Evolutionary conservation across 805 yeast species (phyloP).

Genomic region (Lachancea sp.): DNA sequence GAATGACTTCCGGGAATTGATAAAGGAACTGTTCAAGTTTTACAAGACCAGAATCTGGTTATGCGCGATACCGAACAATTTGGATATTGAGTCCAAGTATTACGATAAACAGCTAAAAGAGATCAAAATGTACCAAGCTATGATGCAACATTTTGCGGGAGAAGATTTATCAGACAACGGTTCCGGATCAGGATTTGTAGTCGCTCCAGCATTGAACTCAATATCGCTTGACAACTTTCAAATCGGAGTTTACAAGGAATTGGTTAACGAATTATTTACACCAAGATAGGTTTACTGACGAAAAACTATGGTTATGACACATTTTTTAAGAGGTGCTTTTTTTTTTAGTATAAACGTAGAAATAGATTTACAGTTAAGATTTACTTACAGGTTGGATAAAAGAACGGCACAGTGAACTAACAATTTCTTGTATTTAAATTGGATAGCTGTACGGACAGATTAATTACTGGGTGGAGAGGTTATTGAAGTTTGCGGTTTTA

Average conservation of each 20-base stretch:
- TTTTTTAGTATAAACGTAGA: not conserved
- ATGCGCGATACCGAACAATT: constrained; percentile 54
- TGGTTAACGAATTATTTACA: constrained; percentile 26
- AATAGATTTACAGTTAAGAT: too few relatives aligned
- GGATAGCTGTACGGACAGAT: too few relatives aligned
- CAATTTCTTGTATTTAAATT: too few relatives aligned
- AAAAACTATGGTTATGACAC: constrained; percentile 2
- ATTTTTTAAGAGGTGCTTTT: not conserved
- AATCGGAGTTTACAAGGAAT: constrained; percentile 33
- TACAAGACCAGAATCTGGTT: constrained; percentile 80
- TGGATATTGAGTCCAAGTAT: constrained; percentile 28
- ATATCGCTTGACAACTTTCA: constrained; percentile 33
- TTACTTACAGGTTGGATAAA: too few relatives aligned
- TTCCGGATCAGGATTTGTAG: constrained; percentile 11
- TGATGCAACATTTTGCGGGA: constrained; percentile 28
- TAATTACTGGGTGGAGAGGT: too few relatives aligned
- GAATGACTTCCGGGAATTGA: constrained; percentile 66
- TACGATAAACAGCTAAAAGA: constrained; percentile 30
- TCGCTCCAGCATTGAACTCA: constrained; percentile 28
- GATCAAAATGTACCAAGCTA: constrained; percentile 30
- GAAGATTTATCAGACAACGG: constrained; percentile 24
- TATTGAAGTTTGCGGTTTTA: too few relatives aligned
- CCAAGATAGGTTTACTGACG: not conserved
- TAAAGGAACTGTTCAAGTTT: constrained; percentile 65
- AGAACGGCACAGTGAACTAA: too few relatives aligned